Evolutionary conservation across 345 rosid genomes (phyloP).

Genomic region (Isatis tinctoria): DNA sequence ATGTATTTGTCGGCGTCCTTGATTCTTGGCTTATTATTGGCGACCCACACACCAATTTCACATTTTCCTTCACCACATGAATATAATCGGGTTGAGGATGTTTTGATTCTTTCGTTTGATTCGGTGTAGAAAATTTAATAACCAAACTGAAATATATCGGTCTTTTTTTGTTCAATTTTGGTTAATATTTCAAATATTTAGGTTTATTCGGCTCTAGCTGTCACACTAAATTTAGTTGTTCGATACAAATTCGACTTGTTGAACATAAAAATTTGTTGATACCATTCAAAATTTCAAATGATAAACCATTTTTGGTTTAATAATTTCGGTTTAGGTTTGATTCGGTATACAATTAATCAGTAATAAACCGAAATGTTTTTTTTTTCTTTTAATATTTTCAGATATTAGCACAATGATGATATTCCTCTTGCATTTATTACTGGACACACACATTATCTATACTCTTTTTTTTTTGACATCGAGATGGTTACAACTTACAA

Average conservation of each 20-base stretch:
- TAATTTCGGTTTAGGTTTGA: neutral
- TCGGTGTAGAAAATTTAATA: neutral
- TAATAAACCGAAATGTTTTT: neutral
- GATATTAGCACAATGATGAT: neutral
- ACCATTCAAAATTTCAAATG: neutral
- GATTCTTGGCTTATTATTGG: conserved; percentile 16
- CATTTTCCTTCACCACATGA: conserved; percentile 27
- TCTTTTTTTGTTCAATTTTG: neutral
- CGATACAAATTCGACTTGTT: neutral
- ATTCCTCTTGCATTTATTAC: conserved; percentile 2
- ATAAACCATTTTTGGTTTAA: neutral
- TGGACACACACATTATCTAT: conserved; percentile 10
- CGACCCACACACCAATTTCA: conserved; percentile 10
- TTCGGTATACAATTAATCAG: neutral
- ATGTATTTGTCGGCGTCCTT: conserved; percentile 25
- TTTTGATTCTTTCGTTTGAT: neutral
- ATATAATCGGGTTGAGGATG: neutral
- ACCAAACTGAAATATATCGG: neutral
- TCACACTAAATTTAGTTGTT: neutral
- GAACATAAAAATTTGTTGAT: neutral
- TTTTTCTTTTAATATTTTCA: neutral
- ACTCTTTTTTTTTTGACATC: too few relatives aligned
- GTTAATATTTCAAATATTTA: too few relatives aligned
- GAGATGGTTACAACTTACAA: too few relatives aligned
- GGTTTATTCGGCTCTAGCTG: neutral